phyloP scores from a whole-genome alignment of 1,284 basidiomycete species.

The Puccinia novopanici region DNA sequence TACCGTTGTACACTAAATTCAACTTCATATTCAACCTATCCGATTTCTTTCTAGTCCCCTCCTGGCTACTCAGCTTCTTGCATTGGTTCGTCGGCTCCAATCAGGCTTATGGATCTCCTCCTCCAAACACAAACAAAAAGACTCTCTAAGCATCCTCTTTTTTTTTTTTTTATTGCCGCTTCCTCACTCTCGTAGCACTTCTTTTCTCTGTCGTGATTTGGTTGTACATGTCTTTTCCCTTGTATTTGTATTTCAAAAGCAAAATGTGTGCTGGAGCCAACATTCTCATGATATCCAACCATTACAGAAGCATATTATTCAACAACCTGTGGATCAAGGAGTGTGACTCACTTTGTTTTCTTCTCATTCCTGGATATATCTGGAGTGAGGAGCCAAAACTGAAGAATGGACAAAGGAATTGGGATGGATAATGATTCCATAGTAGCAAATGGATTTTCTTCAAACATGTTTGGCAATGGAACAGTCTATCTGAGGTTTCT shows the following conservation, averaged over 20 bases:
- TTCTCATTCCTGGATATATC: too few species aligned
- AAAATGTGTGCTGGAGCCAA: background rate
- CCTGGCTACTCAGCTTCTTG: slow-evolving; percentile 5
- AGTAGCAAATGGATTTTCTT: too few species aligned
- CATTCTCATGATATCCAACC: background rate
- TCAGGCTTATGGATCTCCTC: background rate
- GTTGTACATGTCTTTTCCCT: background rate
- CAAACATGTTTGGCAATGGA: too few species aligned
- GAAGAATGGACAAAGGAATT: too few species aligned
- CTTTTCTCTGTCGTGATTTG: background rate
- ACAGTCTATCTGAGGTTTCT: too few species aligned
- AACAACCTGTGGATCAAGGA: background rate
- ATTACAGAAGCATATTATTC: background rate
- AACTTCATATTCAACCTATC: slow-evolving; percentile 49
- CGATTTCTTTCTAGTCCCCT: slow-evolving; percentile 12
- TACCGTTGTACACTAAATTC: slow-evolving; percentile 74
- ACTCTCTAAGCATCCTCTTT: background rate
- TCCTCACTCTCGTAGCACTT: background rate
- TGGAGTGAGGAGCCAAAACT: too few species aligned
- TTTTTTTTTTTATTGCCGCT: background rate
- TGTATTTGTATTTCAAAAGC: background rate
- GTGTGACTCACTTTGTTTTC: too few species aligned
- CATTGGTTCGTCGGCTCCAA: slow-evolving; percentile 36
- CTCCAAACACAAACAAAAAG: background rate
- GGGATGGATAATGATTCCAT: too few species aligned